Conservation (phyloP, 2,329 filamentous ascomycete genomes). For the Cladophialophora psammophila region DNA sequence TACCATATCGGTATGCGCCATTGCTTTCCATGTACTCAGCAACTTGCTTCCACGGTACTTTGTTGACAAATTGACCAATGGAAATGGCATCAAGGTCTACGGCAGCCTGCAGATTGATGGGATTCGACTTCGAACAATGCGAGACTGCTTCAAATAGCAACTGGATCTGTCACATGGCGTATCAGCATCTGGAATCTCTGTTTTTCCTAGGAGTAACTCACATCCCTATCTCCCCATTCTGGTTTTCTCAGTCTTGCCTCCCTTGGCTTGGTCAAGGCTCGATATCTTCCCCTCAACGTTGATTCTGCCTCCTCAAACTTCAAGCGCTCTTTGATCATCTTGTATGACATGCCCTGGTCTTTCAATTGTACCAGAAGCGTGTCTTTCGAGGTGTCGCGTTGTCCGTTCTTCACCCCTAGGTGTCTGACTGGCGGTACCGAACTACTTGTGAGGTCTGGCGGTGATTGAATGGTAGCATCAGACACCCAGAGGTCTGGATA, state of each 20-base stretch:
- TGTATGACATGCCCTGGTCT: conserved; percentile 54
- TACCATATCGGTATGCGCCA: conserved; percentile 66
- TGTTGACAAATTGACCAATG: conserved; percentile 44
- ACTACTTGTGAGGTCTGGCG: neutral
- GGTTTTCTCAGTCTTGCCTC: conserved; percentile 56
- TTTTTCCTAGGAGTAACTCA: conserved; percentile 42
- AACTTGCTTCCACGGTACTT: conserved; percentile 67
- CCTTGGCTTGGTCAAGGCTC: conserved; percentile 55
- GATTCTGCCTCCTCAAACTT: conserved; percentile 57
- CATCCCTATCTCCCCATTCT: conserved; percentile 53
- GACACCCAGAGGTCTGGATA: conserved; percentile 9
- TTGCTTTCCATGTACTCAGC: conserved; percentile 62
- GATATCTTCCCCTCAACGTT: conserved; percentile 56
- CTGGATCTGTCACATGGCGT: conserved; percentile 45
- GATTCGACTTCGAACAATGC: conserved; percentile 37
- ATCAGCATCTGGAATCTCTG: conserved; percentile 8
- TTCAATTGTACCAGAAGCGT: conserved; percentile 52
- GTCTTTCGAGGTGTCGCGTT: conserved; percentile 45
- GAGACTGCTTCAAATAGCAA: conserved; percentile 52
- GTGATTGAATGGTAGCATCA: neutral
- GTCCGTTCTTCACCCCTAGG: conserved; percentile 9
- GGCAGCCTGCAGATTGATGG: conserved; percentile 20
- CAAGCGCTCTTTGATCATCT: conserved; percentile 54
- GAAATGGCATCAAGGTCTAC: conserved; percentile 19
- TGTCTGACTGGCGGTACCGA: conserved; percentile 9